phyloP scores from a whole-genome alignment of 2,329 filamentous ascomycete species.

The Phyllosticta paracitricarpa region DNA sequence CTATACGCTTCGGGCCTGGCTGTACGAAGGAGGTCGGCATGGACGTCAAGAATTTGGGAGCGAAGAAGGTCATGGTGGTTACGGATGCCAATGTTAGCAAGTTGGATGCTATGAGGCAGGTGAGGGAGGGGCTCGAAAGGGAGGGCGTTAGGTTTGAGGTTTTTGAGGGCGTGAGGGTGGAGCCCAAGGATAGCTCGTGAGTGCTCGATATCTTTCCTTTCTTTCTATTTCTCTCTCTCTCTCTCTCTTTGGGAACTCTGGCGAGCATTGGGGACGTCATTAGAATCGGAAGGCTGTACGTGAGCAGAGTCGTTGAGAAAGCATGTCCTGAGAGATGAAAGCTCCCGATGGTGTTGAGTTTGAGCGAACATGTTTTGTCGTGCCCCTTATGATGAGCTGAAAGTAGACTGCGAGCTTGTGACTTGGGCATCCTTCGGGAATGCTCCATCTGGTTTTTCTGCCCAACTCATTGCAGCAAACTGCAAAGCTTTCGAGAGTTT shows the following conservation, averaged over 20 bases:
- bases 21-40: constrained; percentile 94
- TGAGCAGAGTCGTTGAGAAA: too few species aligned
- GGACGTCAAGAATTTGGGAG: constrained; percentile 88
- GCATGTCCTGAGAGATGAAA: too few species aligned
- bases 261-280: background rate
- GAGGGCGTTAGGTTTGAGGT: constrained; percentile 76
- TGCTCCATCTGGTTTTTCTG: background rate
- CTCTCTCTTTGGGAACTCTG: background rate
- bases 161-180: constrained; percentile 70
- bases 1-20: constrained; percentile 87
- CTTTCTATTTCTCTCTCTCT: background rate
- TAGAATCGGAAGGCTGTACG: background rate
- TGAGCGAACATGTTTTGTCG: too few species aligned
- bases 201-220: constrained; percentile 20
- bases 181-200: constrained; percentile 90
- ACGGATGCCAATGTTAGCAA: constrained; percentile 76
- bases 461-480: background rate
- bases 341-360: too few species aligned
- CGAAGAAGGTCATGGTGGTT: constrained; percentile 80
- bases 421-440: too few species aligned
- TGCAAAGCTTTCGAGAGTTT: background rate
- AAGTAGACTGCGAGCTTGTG: too few species aligned
- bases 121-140: constrained; percentile 64
- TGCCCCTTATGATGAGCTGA: too few species aligned
- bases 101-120: constrained; percentile 83